Evolutionary conservation across 108 stramenopile species (phyloP).

Genomic region (Skeletonema grethae): DNA sequence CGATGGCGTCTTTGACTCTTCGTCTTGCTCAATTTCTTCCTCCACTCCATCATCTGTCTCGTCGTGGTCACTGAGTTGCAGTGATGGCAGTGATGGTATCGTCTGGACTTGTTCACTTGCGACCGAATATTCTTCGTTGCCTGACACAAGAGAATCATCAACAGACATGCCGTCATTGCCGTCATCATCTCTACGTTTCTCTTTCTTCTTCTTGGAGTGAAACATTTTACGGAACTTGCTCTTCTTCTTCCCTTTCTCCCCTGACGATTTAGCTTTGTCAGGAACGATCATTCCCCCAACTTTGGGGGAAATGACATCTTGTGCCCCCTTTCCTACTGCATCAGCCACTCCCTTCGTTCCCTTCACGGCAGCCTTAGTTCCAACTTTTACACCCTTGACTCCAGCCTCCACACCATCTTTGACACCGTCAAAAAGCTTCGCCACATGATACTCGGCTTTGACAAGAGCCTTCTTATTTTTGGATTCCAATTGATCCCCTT

Average conservation of each 20-base stretch:
- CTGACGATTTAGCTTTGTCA: slow-evolving; percentile 4
- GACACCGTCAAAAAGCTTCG: slow-evolving; percentile 29
- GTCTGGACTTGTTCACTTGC: slow-evolving; percentile 17
- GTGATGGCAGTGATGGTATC: not conserved
- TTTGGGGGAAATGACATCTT: not conserved
- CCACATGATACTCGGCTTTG: slow-evolving; percentile 41
- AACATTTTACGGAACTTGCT: slow-evolving; percentile 3
- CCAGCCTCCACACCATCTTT: slow-evolving; percentile 21
- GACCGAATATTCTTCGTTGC: slow-evolving; percentile 19
- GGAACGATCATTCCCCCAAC: slow-evolving; percentile 14
- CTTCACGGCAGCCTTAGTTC: slow-evolving; percentile 12
- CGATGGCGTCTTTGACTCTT: not conserved
- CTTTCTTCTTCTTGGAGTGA: slow-evolving; percentile 7
- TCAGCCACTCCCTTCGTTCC: slow-evolving; percentile 1
- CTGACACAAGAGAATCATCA: not conserved
- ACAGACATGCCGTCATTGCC: slow-evolving; percentile 13
- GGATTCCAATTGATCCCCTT: slow-evolving; percentile 2
- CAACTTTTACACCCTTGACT: slow-evolving; percentile 16
- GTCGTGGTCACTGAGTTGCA: slow-evolving; percentile 1
- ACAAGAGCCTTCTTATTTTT: slow-evolving; percentile 27
- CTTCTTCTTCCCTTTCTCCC: slow-evolving; percentile 10
- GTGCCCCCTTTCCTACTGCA: not conserved
- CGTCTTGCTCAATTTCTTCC: slow-evolving; percentile 6
- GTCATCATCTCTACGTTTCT: slow-evolving; percentile 2
- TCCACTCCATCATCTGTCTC: slow-evolving; percentile 17